Evolutionary conservation across 345 rosid genomes (phyloP), one percentile per base, ranked within the genome.

Genomic region (Salix purpurea): DNA sequence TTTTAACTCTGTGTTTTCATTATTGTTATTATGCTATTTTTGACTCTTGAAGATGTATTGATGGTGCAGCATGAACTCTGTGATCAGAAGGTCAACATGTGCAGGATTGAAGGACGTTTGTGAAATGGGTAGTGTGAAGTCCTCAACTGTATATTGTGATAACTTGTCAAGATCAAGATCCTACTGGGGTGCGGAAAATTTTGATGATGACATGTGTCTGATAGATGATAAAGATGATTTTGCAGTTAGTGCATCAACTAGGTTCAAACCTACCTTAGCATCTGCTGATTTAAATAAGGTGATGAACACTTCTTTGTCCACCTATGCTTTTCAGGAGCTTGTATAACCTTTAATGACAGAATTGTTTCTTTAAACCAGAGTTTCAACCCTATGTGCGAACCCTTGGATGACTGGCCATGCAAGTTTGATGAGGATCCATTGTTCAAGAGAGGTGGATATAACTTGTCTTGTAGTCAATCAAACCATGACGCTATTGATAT

Each of bases 321-420:
- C 40, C 66, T 71, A 54, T 18, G 32, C 76, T 30, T 19, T 76
- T 71, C 6, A 44, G 26, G 40, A 58, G 8, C 60, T 75, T 74
- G 11, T 46, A 7, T 64, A 75, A 39, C 23, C 28, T 70, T 70
- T 12, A 23, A 37, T 69, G 60, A 21, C 32, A 70, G 30, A 67
- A 52, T 79, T 76, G 21, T 79, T 74, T 79, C 13, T 79, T 73
- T 82, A 74, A 64, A 65, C 37, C 90, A 94, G 97, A 94, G 97
- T 83, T 91, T 90, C 77, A 94, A 92, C 82, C 97, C 96, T 68
- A 87, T 92, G 90, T 70, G 88, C 81, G 94, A 92, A 78, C 92
- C 98, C 73, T 84, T 80, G 75, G 94, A 92, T 79, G 90, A 89
- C 52, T 92, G 92, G 94, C 74, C 90, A n/a, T 77, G 88, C 90